Base-by-base conservation (phyloP, 148 eudicot genomes). In the Bassia scoparia region DNA sequence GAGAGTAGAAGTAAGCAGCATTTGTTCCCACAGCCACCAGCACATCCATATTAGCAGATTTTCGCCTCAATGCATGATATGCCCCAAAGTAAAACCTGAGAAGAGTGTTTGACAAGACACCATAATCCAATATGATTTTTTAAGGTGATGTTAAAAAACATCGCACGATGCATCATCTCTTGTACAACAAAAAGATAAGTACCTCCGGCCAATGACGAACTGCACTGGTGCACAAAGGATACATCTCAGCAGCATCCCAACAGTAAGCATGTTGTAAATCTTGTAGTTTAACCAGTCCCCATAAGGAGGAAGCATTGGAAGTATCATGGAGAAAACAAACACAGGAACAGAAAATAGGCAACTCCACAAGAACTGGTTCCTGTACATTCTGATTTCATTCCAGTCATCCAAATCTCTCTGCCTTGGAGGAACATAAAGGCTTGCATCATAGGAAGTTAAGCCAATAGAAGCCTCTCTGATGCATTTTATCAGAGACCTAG, bases 1-100 rank as follows among this genome's bases (percentile, higher is more conserved):
- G 72, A 61, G 99, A 95, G 75, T 95, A 95, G 74, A 95, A 88
- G 79, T 91, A 95, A 77, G 99, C 99, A 78, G 97, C 94, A 87
- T 95, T 95, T 43, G 97, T 95, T 73, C 99, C 99, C 72, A 95
- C 82, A 29, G 96, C 96, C 83, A 95, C 97, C 68, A 95, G 81
- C 73, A 95, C 99, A 81, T 95, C 99, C 99, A 95, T 95, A 81
- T 95, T 95, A 61, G 99, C 93, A 72, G 92, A 95, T 78, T 76
- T 91, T 76, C 96, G 85, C 76, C 90, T 82, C 76, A 95, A 78
- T 8, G 99, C 96, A 74, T 89, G 89, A 82, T 95, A 95, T 58
- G 99, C 89, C 60, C 99, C 99, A 24, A 84, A 59, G 65, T 95
- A 95, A 78, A 95, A 95, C 83, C 98, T 94, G 84, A 72, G 30